Percentiles rank a stretch among this genome's conserved stretches.
Conservation (phyloP, 164 flowering plant species). For the Tinospora cordifolia region DNA sequence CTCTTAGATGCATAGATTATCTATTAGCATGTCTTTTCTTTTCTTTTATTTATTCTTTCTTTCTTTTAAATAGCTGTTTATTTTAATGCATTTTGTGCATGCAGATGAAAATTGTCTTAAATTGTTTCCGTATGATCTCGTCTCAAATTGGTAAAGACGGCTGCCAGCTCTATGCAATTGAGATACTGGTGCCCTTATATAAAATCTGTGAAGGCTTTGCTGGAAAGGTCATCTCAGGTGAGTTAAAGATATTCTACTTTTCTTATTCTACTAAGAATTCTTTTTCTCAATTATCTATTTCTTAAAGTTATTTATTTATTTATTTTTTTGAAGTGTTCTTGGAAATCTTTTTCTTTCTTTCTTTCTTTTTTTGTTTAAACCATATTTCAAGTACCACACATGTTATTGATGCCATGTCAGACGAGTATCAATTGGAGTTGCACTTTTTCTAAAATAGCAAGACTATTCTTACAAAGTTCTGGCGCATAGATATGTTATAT, state of each 20-base stretch:
- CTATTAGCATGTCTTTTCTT: not conserved
- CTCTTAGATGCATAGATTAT: too few species aligned
- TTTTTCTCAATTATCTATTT: not conserved
- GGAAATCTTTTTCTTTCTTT: not conserved
- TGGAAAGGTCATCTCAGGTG: slow-evolving; percentile 71
- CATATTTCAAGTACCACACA: not conserved
- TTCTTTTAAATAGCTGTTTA: not conserved
- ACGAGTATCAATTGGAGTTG: not conserved
- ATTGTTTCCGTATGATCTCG: slow-evolving; percentile 35
- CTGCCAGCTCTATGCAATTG: slow-evolving; percentile 37
- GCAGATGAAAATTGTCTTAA: slow-evolving; percentile 77
- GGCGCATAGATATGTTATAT: too few species aligned
- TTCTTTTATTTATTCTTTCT: too few species aligned
- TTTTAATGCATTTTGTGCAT: slow-evolving; percentile 1
- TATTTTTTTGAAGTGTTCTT: too few species aligned
- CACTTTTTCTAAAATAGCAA: not conserved
- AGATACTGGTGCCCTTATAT: slow-evolving; percentile 64
- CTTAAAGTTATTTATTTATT: not conserved
- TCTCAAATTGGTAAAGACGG: slow-evolving; percentile 36
- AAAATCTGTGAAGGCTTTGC: slow-evolving; percentile 85
- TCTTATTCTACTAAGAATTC: not conserved
- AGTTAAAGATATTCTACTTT: slow-evolving; percentile 9
- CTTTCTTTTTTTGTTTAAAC: too few species aligned
- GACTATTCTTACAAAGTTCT: too few species aligned
- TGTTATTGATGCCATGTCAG: not conserved